Base-by-base conservation (phyloP, 2,329 filamentous ascomycete species). In the Capronia americana region DNA sequence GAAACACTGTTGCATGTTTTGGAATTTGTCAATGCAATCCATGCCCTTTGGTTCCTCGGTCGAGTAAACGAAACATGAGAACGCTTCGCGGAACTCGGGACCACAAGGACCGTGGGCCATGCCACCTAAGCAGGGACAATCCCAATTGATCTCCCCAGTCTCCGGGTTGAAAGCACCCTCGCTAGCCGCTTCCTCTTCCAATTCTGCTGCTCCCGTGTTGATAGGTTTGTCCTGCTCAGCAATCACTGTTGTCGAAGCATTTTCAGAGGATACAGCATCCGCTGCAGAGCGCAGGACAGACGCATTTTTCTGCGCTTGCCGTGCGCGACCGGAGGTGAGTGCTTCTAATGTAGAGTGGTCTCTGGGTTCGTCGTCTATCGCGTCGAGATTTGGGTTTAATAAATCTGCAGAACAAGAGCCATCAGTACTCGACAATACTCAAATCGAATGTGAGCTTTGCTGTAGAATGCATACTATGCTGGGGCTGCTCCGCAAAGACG, bases 101-200 rank as follows among this genome's bases (percentile, higher is more conserved):
- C 95, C 95, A 77, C 95, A 99, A 61, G 95, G 95, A 0, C 95
- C 95, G 76, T 97, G 82, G 7, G 95, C 95, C 95, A 99, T 99
- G 61, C 95, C 95, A 57, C 95, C 95, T 38, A 99, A 83, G 78
- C 95, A 99, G 17, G 95, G 95, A 80, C 95, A 99, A 78, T 98
- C 95, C 95, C 95, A 99, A 85, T 99, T 99, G 81, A 99, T 99
- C 85, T 99, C 95, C 73, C 95, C 95, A 10, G 95, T 99, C 83
- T 98, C 95, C 2, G 93, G 93, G 80, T 99, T 96, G 83, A 98
- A 99, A 0, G 95, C 95, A 63, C 92, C 95, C 79, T 98, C 89
- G 77, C 94, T 89, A 68, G 83, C 86, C 5, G 92, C 93, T 79
- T 97, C 93, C 67, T 92, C 87, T 78, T 97, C 90, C 14, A 95